Percentiles rank a stretch among this genome's conserved stretches.
Evolutionary conservation across 257 asterid genomes (phyloP).

Genomic region (Ilex asprella): DNA sequence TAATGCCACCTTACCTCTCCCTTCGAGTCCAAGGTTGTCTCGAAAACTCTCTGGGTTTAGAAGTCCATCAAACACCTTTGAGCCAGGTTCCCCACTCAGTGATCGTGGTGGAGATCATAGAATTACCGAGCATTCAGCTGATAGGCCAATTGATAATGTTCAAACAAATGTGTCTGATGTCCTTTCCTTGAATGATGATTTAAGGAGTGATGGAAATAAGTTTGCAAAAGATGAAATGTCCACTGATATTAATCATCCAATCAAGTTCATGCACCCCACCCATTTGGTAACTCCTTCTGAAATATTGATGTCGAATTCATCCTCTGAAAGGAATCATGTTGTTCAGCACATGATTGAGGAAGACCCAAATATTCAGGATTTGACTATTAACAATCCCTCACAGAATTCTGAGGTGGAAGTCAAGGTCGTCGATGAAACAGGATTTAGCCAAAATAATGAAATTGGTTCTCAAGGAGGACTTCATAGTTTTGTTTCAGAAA

Average conservation of each 20-base stretch:
- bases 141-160: conserved; percentile 50
- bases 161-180: conserved; percentile 51
- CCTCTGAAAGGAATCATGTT: conserved; percentile 56
- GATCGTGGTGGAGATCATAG: conserved; percentile 47
- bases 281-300: conserved; percentile 96
- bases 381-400: conserved; percentile 40
- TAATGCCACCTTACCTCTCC: conserved; percentile 52
- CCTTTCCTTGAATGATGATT: conserved; percentile 49
- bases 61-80: conserved; percentile 55
- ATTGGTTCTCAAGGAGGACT: conserved; percentile 47
- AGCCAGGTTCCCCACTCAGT: conserved; percentile 33
- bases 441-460: conserved; percentile 45
- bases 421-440: conserved; percentile 68
- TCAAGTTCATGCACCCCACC: conserved; percentile 89
- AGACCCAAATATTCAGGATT: conserved; percentile 62
- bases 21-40: conserved; percentile 74
- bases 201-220: conserved; percentile 43
- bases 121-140: conserved; percentile 61
- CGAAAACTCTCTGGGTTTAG: conserved; percentile 56
- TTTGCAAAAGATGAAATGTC: conserved; percentile 54
- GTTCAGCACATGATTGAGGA: conserved; percentile 53
- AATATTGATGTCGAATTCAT: conserved; percentile 73
- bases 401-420: conserved; percentile 68
- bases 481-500: conserved; percentile 50
- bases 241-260: conserved; percentile 39